A percentile compares a stretch with the other conserved stretches of the same genome.
Evolutionary conservation across 2,329 filamentous ascomycete species (phyloP).

Genomic region (Pezicula radicicola): DNA sequence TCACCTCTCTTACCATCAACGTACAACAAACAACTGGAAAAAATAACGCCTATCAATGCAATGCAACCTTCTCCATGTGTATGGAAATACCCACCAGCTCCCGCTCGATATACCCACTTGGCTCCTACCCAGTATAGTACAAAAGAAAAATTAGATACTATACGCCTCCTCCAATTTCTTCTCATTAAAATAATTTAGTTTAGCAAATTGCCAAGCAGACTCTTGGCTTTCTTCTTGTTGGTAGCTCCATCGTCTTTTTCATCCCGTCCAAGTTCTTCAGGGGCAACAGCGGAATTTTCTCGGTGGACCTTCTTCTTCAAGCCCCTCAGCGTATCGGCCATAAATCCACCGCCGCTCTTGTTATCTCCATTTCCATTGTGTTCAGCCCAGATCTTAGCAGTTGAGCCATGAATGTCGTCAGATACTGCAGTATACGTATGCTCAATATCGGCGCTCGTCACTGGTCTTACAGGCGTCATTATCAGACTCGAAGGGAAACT

Average conservation of each 20-base stretch:
- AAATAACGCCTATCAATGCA: no score
- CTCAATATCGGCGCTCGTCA: constrained; percentile 8
- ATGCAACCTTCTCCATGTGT: no score
- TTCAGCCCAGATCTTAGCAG: constrained; percentile 4
- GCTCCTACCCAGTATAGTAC: no score
- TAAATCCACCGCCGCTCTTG: constrained; percentile 13
- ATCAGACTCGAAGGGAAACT: constrained; percentile 17
- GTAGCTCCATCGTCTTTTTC: constrained; percentile 15
- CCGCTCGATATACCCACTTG: no score
- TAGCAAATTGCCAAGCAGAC: constrained; percentile 26
- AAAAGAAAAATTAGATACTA: no score
- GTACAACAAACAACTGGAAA: no score
- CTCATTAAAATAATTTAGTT: constrained; percentile 12
- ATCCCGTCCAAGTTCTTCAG: not conserved
- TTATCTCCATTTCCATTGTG: not conserved
- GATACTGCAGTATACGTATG: constrained; percentile 8
- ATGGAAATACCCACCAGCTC: no score
- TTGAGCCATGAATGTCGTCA: not conserved
- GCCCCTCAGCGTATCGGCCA: constrained; percentile 16
- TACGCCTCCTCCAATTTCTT: no score
- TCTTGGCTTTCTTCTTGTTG: constrained; percentile 26
- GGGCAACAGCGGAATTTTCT: constrained; percentile 1
- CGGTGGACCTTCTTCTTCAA: constrained; percentile 20
- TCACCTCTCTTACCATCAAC: no score
- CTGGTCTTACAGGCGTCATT: constrained; percentile 23